Evolutionary conservation across 2,329 filamentous ascomycete genomes (phyloP).

Genomic region (Aureobasidium sp.): DNA sequence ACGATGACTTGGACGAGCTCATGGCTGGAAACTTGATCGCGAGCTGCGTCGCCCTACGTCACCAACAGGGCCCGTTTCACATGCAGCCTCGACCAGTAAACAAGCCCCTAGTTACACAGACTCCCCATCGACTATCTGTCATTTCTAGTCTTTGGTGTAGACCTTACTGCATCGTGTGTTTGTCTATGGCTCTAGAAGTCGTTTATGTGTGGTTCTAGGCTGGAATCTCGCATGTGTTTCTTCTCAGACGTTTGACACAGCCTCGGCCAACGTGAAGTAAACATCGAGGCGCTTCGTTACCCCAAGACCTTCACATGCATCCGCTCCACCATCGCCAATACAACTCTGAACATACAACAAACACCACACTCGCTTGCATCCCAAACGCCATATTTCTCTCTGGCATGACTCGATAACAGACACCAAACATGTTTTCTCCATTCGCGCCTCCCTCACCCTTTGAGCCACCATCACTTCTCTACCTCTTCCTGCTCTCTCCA

Average conservation of each 20-base stretch:
- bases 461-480: conserved; percentile 21
- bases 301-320: conserved; percentile 3
- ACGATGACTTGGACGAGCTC: not conserved
- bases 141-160: not conserved
- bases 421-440: not conserved
- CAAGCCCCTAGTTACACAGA: not conserved
- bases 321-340: not conserved
- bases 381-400: not conserved
- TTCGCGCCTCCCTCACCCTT: conserved; percentile 19
- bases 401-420: not conserved
- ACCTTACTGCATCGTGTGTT: not conserved
- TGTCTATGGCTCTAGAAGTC: not conserved
- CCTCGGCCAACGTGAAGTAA: not conserved
- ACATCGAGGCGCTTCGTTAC: not conserved
- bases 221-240: not conserved
- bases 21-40: conserved; percentile 3
- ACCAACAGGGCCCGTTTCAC: not conserved
- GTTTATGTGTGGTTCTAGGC: no score
- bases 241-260: not conserved
- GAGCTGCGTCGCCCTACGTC: not conserved
- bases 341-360: not conserved
- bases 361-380: not conserved
- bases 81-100: not conserved
- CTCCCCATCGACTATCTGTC: not conserved
- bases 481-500: conserved; percentile 27